Evolutionary conservation across 75 land plant genomes (phyloP).

Genomic region (Chamaecyparis obtusa): DNA sequence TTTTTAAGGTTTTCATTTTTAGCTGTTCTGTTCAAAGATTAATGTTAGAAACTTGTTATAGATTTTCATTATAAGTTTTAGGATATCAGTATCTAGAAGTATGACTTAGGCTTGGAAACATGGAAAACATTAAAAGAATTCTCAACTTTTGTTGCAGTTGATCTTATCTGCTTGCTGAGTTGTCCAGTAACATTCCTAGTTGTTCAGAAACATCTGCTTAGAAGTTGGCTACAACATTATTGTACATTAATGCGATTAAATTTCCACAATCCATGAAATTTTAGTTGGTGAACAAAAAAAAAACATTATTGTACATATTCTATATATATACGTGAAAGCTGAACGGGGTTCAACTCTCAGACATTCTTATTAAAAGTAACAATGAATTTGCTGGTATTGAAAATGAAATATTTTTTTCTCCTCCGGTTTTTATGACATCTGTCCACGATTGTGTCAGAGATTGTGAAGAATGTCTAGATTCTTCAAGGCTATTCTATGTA

Average conservation of each 20-base stretch:
- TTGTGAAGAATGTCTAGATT: not conserved
- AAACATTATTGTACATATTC: not conserved
- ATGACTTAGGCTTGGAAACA: not conserved
- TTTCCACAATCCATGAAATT: no score
- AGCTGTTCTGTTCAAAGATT: not conserved
- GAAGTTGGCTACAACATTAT: not conserved
- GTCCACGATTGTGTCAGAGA: not conserved
- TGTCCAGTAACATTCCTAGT: not conserved
- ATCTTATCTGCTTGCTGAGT: not conserved
- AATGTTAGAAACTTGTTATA: not conserved
- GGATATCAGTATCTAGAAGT: not conserved
- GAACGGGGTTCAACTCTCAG: not conserved
- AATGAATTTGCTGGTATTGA: not conserved
- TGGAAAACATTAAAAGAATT: not conserved
- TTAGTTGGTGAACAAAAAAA: no score
- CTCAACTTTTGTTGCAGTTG: not conserved
- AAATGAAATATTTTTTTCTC: not conserved
- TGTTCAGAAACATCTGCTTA: not conserved
- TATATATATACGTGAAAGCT: not conserved
- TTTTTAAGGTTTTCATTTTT: not conserved
- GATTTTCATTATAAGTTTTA: not conserved
- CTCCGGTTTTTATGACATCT: not conserved
- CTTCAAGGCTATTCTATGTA: not conserved
- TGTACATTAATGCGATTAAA: no score
- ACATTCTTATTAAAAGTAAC: not conserved